phyloP scores from a whole-genome alignment of 257 asterid genomes.

The Salvia hispanica region DNA sequence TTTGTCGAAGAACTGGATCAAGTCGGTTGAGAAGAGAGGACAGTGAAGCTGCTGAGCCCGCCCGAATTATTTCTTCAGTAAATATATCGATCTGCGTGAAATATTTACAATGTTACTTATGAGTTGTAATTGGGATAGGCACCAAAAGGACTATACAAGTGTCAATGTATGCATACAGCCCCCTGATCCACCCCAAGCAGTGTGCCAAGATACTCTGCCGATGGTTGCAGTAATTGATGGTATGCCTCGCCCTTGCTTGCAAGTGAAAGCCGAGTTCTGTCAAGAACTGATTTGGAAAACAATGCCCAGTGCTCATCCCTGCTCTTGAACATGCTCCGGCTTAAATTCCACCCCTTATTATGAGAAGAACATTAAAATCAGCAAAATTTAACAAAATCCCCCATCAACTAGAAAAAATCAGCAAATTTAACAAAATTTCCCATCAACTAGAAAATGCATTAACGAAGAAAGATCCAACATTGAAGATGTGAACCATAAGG shows the following conservation, averaged over 20 bases:
- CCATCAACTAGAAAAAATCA: too few relatives aligned
- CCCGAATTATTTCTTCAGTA: constrained; percentile 96
- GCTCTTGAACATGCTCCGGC: constrained; percentile 64
- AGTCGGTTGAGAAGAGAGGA: constrained; percentile 95
- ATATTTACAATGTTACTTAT: constrained; percentile 29
- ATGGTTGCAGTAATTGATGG: constrained; percentile 87
- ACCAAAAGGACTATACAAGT: constrained; percentile 22
- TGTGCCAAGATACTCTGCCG: constrained; percentile 96
- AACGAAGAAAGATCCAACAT: constrained; percentile 9
- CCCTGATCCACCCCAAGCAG: constrained; percentile 80
- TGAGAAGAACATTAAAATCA: constrained; percentile 28
- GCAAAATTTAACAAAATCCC: background rate
- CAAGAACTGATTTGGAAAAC: constrained; percentile 93
- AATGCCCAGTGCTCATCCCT: constrained; percentile 77
- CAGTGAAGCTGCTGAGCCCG: constrained; percentile 96
- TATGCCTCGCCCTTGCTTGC: constrained; percentile 88
- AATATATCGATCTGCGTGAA: constrained; percentile 76
- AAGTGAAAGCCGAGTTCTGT: constrained; percentile 90
- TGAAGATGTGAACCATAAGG: background rate
- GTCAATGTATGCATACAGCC: constrained; percentile 64
- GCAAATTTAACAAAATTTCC: background rate
- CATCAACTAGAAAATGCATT: constrained; percentile 1
- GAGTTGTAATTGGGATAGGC: constrained; percentile 25
- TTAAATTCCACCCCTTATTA: constrained; percentile 85
- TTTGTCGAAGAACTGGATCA: constrained; percentile 89